Conservation (phyloP, 2,329 filamentous ascomycete genomes). For the Zymoseptoria tritici region DNA sequence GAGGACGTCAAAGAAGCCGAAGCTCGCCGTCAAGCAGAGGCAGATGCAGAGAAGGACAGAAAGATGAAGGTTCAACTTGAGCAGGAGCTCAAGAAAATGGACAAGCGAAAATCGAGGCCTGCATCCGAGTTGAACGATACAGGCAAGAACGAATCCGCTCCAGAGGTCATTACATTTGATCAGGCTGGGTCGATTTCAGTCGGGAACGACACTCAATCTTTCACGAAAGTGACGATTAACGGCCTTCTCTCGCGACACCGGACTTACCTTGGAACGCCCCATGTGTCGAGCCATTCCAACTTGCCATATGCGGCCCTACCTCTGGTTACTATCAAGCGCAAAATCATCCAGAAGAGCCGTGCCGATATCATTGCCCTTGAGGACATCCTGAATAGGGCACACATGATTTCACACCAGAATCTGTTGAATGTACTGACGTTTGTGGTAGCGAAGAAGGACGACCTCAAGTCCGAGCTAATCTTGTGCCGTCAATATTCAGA, state of each 20-base stretch:
- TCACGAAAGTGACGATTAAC: conserved; percentile 19
- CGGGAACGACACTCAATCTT: conserved; percentile 16
- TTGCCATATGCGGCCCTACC: conserved; percentile 2
- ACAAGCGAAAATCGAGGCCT: conserved; percentile 52
- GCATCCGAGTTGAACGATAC: conserved; percentile 18
- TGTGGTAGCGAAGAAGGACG: conserved; percentile 34
- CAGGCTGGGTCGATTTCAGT: conserved; percentile 19
- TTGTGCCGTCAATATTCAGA: conserved; percentile 22
- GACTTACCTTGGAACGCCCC: conserved; percentile 18
- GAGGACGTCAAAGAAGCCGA: conserved; percentile 37
- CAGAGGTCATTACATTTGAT: conserved; percentile 24
- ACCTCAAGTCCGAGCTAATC: conserved; percentile 16
- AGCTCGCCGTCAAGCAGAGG: conserved; percentile 32
- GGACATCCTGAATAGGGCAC: conserved; percentile 58
- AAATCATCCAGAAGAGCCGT: conserved; percentile 17
- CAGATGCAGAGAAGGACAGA: conserved; percentile 54
- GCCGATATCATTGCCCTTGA: conserved; percentile 25
- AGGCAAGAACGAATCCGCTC: conserved; percentile 1
- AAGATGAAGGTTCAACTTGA: conserved; percentile 63
- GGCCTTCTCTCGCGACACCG: conserved; percentile 11
- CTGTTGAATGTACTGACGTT: conserved; percentile 68
- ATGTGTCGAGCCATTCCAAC: not conserved
- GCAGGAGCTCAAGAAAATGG: conserved; percentile 63
- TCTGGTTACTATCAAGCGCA: conserved; percentile 24
- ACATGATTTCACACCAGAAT: conserved; percentile 66